These are phyloP conservation scores for Aspergillaceae sp. DNA, from an alignment of 2,329 filamentous ascomycete genomes.

Conservation along the genomic window DNA sequence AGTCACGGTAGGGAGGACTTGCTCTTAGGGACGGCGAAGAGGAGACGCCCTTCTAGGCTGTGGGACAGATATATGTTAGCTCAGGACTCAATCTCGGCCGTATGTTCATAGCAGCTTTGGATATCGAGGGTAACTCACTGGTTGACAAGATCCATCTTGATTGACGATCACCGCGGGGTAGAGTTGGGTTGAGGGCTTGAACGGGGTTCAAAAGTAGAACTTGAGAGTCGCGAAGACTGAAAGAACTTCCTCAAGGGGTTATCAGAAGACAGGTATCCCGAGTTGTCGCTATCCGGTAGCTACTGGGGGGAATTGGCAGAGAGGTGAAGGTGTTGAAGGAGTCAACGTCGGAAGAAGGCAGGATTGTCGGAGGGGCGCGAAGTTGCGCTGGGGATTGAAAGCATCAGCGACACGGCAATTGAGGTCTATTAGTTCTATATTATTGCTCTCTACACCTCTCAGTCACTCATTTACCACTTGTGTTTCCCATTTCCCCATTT, in stretches of 20 bases:
- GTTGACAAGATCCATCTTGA: conserved; percentile 53
- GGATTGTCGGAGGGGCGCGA: too few relatives aligned
- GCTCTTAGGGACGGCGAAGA: conserved; percentile 99
- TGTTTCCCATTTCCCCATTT: too few relatives aligned
- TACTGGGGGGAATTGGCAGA: neutral
- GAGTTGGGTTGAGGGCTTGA: conserved; percentile 2
- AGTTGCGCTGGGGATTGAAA: too few relatives aligned
- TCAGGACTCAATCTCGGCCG: too few relatives aligned
- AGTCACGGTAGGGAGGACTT: conserved; percentile 35
- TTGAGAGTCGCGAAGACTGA: neutral
- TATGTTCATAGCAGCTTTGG: too few relatives aligned
- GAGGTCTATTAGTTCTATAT: too few relatives aligned
- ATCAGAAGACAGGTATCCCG: neutral
- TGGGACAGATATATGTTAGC: neutral
- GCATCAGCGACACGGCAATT: too few relatives aligned
- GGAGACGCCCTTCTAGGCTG: conserved; percentile 82
- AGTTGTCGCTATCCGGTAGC: neutral
- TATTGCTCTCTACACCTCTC: too few relatives aligned
- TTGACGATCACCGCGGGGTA: conserved; percentile 16
- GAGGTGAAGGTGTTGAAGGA: too few relatives aligned
- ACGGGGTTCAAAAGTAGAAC: neutral
- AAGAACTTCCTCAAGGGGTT: too few relatives aligned
- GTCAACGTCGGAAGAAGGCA: too few relatives aligned
- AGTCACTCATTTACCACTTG: too few relatives aligned
- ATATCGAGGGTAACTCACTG: conserved; percentile 37